phyloP scores from a whole-genome alignment of 768 basidiomycete species.

The Postia placenta region DNA sequence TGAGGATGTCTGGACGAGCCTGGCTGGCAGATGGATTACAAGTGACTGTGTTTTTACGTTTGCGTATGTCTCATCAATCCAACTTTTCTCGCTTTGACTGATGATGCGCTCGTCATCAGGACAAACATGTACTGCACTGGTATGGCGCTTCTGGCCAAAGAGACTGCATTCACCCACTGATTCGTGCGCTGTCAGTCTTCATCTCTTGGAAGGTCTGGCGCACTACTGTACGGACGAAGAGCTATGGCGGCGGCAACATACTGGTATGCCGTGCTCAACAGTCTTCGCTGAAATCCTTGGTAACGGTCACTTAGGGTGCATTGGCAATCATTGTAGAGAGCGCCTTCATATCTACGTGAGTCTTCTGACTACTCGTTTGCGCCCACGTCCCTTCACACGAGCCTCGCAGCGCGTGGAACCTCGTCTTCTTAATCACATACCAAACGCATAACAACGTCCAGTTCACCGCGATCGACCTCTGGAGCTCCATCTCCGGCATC shows the following conservation, averaged over 20 bases:
- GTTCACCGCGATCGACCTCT: slow-evolving; percentile 6
- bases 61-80: neutral
- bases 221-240: neutral
- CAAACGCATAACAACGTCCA: neutral
- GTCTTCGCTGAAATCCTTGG: neutral
- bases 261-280: neutral
- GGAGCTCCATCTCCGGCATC: slow-evolving; percentile 1
- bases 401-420: neutral
- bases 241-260: neutral
- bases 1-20: neutral
- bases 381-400: neutral
- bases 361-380: neutral
- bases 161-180: too few relatives aligned
- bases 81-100: neutral
- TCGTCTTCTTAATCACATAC: neutral
- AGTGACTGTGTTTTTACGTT: slow-evolving; percentile 1
- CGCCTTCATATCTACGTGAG: neutral
- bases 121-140: slow-evolving; percentile 1
- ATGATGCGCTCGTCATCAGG: neutral
- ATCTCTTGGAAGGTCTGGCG: slow-evolving; percentile 3
- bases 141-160: too few relatives aligned
- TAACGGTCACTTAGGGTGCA: neutral
- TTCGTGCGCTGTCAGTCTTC: neutral
- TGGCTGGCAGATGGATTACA: neutral
- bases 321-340: slow-evolving; percentile 1